Evolutionary conservation across 805 yeast genomes (phyloP), one percentile per base, ranked within the genome.

Genomic region (Kazachstania psychrophila): DNA sequence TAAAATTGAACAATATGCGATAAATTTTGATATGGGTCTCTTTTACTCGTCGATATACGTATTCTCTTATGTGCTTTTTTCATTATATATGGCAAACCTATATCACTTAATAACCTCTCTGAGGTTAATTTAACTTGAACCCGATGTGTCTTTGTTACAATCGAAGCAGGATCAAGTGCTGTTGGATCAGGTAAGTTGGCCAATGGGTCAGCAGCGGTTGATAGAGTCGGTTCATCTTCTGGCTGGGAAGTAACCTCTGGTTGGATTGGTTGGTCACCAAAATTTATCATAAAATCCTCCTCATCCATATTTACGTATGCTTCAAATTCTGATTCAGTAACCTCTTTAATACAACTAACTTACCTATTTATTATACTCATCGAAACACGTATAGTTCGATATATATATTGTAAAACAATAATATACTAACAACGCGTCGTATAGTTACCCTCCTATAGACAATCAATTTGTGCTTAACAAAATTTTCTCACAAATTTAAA

Each of bases 61-160:
- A 62, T 52, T 12, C 56, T 47, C 22, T 50, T 57, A 5, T 44
- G 47, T 2, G 64, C 62, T 28, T 61, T 53, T 35, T 55, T 54
- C 27, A 65, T 53, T n/a, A 81, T 40, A 33, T 62, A 61, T 1
- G 79, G 77, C 28, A 82, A 52, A 1, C 89, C 92, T n/a, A 68
- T 58, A 3, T 61, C 60, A 2, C 73, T 62, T 6, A 75, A 49
- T 36, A 81, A 58, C 25, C 70, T 65, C 13, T 66, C 71, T 7
- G 70, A 72, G 12, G 74, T 75, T 23, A 82, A 54, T 37, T 68
- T 72, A 28, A 70, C 71, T n/a, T 52, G 53, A 6, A 49, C 48
- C 28, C 51, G 47, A n/a, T 60, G 42, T 18, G 46, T 42, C 20
- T 38, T 51, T 2, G 44, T 35, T 6, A 39, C 30, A 13, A 55